phyloP scores from a whole-genome alignment of 2,329 filamentous ascomycete genomes.

The Blastomyces emzantsi region DNA sequence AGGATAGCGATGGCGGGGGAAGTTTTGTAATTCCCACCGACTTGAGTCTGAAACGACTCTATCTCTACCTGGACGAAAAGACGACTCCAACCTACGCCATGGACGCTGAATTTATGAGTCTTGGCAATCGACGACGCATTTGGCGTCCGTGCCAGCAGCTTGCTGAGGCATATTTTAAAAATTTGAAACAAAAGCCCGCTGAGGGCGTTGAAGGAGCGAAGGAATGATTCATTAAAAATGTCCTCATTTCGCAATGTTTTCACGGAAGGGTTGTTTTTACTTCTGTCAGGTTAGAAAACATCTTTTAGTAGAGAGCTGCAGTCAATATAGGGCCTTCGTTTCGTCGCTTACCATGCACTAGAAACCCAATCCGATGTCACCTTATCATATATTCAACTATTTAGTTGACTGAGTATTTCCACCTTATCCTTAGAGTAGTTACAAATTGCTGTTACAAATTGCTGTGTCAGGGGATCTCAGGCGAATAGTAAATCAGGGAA shows the following conservation, averaged over 20 bases:
- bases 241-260: too few relatives aligned
- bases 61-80: slow-evolving; percentile 19
- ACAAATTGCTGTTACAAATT: too few relatives aligned
- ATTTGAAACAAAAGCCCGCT: background rate
- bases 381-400: too few relatives aligned
- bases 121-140: slow-evolving; percentile 29
- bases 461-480: too few relatives aligned
- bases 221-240: background rate
- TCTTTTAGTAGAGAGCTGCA: too few relatives aligned
- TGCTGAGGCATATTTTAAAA: slow-evolving; percentile 8
- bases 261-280: background rate
- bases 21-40: background rate
- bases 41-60: slow-evolving; percentile 1
- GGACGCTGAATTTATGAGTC: slow-evolving; percentile 20
- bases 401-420: too few relatives aligned
- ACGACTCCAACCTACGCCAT: slow-evolving; percentile 18
- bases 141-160: slow-evolving; percentile 18
- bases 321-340: too few relatives aligned
- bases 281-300: background rate
- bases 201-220: background rate
- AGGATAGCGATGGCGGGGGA: too few relatives aligned
- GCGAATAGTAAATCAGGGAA: too few relatives aligned
- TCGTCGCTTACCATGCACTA: too few relatives aligned
- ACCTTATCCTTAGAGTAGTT: too few relatives aligned
- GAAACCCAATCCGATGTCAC: too few relatives aligned